Base-by-base conservation (phyloP, 2,329 filamentous ascomycete species). In the Aspergillus niger region DNA sequence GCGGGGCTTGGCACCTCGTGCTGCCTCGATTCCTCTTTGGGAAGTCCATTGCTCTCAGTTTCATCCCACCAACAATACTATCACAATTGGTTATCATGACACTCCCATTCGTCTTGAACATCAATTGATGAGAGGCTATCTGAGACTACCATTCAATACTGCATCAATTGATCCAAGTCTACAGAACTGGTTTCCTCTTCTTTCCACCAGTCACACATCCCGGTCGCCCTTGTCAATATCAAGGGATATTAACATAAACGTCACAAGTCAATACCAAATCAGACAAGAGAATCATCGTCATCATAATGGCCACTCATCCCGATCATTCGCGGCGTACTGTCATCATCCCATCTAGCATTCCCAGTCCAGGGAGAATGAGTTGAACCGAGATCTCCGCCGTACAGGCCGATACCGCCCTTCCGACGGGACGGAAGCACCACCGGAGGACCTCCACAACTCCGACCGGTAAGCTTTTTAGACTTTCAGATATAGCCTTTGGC, bases 391-490 rank as follows among this genome's bases (percentile, higher is more conserved):
- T 28, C 44, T 24, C 44, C 44, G 44, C 39, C n/a, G n/a, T 20
- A n/a, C 22, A 24, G 6, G 47, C 47, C 47, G 47, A 50, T 50
- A 50, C 47, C 47, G 47, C 47, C 47, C 39, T 30, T 47, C 53
- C 53, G 53, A 32, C 53, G 53, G 53, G 53, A 55, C 53, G 53
- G 53, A 47, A 55, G 26, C 24, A 55, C 53, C 20, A 30, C 52
- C 38, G 32, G 51, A 54, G 36, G 24, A 17, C 24, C 38, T 17
- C 52, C 38, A 4, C 39, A 55, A 47, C 53, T 55, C 53, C 53
- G 26, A 15, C 28, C 24, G 39, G 36, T 39, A 54, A 30, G 52
- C 38, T 55, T 67, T 66, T 68, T 67, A 55, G 60, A 59, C 32
- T 36, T 36, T 5, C 32, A 36, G 32, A 36, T 36, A 36, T 52